Evolutionary conservation across 805 yeast genomes (phyloP).

Genomic region (Metschnikowia lunata): DNA sequence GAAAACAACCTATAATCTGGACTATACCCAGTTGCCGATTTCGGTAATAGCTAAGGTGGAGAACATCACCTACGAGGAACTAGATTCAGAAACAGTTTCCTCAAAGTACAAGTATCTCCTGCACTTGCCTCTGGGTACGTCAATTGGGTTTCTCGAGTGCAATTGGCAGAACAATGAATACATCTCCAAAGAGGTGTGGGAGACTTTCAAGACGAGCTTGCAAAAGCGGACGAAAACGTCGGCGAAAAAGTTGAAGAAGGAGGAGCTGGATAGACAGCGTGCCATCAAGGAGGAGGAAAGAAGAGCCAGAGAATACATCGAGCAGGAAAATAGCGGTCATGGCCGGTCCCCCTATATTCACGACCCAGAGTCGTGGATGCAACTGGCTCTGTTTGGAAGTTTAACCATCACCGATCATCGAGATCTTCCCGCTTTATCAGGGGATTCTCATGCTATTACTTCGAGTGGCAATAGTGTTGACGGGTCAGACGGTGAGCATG

Average conservation of each 20-base stretch:
- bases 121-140: constrained; percentile 82
- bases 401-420: constrained; percentile 36
- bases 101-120: constrained; percentile 68
- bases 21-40: constrained; percentile 66
- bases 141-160: constrained; percentile 77
- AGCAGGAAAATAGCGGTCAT: constrained; percentile 48
- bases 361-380: constrained; percentile 17
- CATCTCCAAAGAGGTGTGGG: constrained; percentile 33
- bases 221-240: constrained; percentile 51
- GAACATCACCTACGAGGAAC: constrained; percentile 61
- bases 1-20: constrained; percentile 50
- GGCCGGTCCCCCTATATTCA: constrained; percentile 1
- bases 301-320: constrained; percentile 54
- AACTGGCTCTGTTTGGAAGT: constrained; percentile 26
- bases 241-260: constrained; percentile 46
- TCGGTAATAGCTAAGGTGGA: constrained; percentile 60
- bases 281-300: constrained; percentile 58
- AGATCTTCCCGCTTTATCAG: constrained; percentile 31
- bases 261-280: constrained; percentile 54
- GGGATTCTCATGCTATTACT: constrained; percentile 3
- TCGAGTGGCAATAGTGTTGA: constrained; percentile 7
- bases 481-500: constrained; percentile 3
- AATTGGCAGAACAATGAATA: constrained; percentile 57
- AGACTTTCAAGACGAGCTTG: constrained; percentile 51
- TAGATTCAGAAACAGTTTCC: constrained; percentile 54